Percentiles rank a stretch among this genome's conserved stretches.
Evolutionary conservation across 352 stramenopile genomes (phyloP).

Genomic region (Phytophthora melonis): DNA sequence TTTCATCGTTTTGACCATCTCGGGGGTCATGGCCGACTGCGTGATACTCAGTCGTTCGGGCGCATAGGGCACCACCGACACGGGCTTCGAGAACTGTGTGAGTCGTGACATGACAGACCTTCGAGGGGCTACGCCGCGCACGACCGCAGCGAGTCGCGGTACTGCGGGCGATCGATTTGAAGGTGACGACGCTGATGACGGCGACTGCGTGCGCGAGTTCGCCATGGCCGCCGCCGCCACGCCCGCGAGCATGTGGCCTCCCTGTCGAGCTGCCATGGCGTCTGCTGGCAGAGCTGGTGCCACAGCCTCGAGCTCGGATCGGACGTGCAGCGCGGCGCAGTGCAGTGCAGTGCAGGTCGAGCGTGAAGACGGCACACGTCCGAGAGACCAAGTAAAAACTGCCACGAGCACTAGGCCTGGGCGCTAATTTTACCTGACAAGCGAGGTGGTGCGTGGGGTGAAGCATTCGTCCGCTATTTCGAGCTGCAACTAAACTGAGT

Average conservation of each 20-base stretch:
- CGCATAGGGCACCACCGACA: slow-evolving; percentile 71
- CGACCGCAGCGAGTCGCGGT: slow-evolving; percentile 27
- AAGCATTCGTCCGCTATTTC: too few relatives aligned
- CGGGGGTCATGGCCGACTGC: slow-evolving; percentile 53
- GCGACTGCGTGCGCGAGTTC: slow-evolving; percentile 15
- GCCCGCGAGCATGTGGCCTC: slow-evolving; percentile 27
- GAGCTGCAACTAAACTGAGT: too few relatives aligned
- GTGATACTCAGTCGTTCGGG: slow-evolving; percentile 76
- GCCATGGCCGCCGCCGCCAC: slow-evolving; percentile 25
- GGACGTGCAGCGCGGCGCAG: too few relatives aligned
- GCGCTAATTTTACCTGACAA: too few relatives aligned
- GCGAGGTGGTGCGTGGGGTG: too few relatives aligned
- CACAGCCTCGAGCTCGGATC: too few relatives aligned
- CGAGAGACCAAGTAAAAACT: too few relatives aligned
- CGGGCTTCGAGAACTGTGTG: slow-evolving; percentile 51
- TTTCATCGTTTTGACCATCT: slow-evolving; percentile 53
- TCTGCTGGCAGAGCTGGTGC: background rate
- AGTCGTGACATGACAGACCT: slow-evolving; percentile 65
- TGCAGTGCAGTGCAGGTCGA: too few relatives aligned
- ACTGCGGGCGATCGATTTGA: background rate
- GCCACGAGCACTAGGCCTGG: too few relatives aligned
- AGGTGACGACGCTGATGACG: background rate
- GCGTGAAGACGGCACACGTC: too few relatives aligned
- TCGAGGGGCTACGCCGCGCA: slow-evolving; percentile 35
- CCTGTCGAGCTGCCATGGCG: slow-evolving; percentile 28